These are phyloP conservation scores for Saururus chinensis DNA, from an alignment of 164 flowering plant genomes.

Conservation along the genomic window DNA sequence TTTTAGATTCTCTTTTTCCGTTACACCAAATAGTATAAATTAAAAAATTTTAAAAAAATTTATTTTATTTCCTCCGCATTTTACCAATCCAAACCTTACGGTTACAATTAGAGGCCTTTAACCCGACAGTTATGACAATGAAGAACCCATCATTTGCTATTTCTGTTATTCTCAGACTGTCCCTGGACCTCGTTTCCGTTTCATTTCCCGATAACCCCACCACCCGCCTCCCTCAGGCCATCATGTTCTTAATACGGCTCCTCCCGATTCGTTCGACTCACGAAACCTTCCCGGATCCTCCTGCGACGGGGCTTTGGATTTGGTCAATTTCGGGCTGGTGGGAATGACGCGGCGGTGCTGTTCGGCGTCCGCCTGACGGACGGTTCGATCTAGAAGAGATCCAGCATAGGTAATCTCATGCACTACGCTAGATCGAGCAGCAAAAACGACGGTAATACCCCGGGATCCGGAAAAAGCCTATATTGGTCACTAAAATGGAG, in stretches of 20 bases:
- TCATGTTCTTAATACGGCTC: not conserved
- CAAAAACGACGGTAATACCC: slow-evolving; percentile 7
- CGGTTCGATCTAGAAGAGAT: slow-evolving; percentile 83
- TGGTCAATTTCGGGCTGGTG: not conserved
- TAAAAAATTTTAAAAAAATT: too few relatives aligned
- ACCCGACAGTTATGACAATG: too few relatives aligned
- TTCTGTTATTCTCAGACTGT: not conserved
- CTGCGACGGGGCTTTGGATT: slow-evolving; percentile 27
- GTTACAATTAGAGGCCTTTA: too few relatives aligned
- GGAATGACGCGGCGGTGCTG: slow-evolving; percentile 72
- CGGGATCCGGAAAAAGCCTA: too few relatives aligned
- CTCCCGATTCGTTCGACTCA: not conserved
- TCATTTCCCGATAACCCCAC: too few relatives aligned
- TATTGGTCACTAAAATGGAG: too few relatives aligned
- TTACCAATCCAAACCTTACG: too few relatives aligned
- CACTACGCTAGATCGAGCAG: slow-evolving; percentile 39
- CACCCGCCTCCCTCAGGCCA: not conserved
- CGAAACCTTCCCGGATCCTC: not conserved
- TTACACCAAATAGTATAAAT: too few relatives aligned
- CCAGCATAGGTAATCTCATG: slow-evolving; percentile 78
- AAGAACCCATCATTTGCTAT: not conserved
- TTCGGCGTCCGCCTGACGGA: slow-evolving; percentile 84
- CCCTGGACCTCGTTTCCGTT: too few relatives aligned
- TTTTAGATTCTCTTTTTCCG: too few relatives aligned
- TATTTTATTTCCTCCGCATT: too few relatives aligned